phyloP scores from a whole-genome alignment of 2,329 filamentous ascomycete genomes.

The Aspergillus vadensis region DNA sequence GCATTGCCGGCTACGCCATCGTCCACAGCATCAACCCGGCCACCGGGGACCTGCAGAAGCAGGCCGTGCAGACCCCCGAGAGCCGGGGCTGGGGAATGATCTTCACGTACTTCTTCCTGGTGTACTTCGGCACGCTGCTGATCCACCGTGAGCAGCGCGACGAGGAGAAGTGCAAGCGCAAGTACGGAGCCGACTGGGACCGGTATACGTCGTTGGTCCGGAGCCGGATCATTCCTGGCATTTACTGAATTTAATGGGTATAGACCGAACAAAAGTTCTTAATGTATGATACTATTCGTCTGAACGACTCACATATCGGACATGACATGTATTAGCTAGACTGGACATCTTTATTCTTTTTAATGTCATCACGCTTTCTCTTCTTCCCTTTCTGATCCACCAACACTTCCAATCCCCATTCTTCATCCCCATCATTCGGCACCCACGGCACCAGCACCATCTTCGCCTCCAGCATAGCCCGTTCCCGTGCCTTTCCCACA shows the following conservation, averaged over 20 bases:
- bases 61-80: conserved; percentile 70
- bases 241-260: conserved; percentile 61
- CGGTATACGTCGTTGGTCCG: conserved; percentile 80
- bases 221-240: conserved; percentile 78
- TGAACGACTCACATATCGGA: background rate
- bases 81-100: conserved; percentile 81
- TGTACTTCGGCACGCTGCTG: conserved; percentile 86
- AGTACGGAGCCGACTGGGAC: conserved; percentile 93
- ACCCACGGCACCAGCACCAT: conserved; percentile 39
- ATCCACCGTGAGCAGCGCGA: conserved; percentile 85
- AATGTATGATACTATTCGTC: background rate
- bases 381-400: conserved; percentile 32
- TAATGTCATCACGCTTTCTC: conserved; percentile 25
- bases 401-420: conserved; percentile 39
- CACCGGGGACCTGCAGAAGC: conserved; percentile 67
- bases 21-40: conserved; percentile 50
- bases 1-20: conserved; percentile 78
- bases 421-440: conserved; percentile 41
- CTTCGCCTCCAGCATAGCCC: conserved; percentile 37
- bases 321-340: background rate
- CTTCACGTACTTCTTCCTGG: conserved; percentile 90
- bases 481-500: conserved; percentile 23
- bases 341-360: background rate
- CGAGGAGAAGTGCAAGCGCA: conserved; percentile 84
- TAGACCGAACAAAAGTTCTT: conserved; percentile 5